Evolutionary conservation across 129 eudicot genomes (phyloP).

Genomic region (Daucus carota): DH1_v3.0 NC_030383.2:31023501-31024000

Average conservation of each 20-base stretch:
- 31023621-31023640: not conserved
- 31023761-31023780: too few species aligned
- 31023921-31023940: constrained; percentile 36
- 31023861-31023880: not conserved
- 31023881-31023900: not conserved
- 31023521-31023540: not conserved
- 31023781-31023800: too few species aligned
- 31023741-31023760: too few species aligned
- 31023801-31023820: too few species aligned
- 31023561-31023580: too few species aligned
- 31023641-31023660: not conserved
- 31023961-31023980: constrained; percentile 82
- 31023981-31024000: constrained; percentile 85
- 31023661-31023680: not conserved
- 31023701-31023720: not conserved
- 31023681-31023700: not conserved
- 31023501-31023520: not conserved
- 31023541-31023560: not conserved
- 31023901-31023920: constrained; percentile 46
- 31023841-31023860: constrained; percentile 3
- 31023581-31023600: not conserved
- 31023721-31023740: too few species aligned
- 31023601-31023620: not conserved
- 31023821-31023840: not conserved
- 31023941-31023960: constrained; percentile 66